Base-by-base conservation (phyloP, 306 rosid genomes). In the Vachellia collinsii region DNA sequence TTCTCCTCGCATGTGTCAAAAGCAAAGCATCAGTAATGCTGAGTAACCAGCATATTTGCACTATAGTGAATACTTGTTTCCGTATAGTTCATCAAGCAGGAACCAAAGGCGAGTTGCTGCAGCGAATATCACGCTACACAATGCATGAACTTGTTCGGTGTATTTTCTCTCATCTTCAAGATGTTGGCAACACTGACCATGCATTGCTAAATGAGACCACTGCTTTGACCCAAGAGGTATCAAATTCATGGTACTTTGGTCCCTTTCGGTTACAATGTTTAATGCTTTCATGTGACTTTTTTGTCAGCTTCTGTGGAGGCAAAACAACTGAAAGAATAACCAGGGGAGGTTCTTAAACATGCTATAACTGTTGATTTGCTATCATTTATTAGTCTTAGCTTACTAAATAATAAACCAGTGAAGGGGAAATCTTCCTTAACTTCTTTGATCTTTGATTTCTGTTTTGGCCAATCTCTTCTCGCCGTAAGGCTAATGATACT, bases 81-180 rank as follows among this genome's bases (percentile, higher is more conserved):
- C 97, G 97, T 61, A 92, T 96, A 71, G 98, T 96, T 79, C 99
- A 93, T 84, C 99, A 96, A 85, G 98, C 99, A 69, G 94, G 97
- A 81, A 79, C 89, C 70, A 96, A 96, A 87, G 90, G 99, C 22
- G 99, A 96, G 85, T 84, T 96, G 85, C 83, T 96, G 93, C 99
- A 96, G 85, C 88, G 94, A 82, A 93, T 92, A 85, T 98, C 99
- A 84, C 96, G 98, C 59, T 90, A 93, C 88, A 92, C 99, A 65
- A 88, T 96, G 91, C 93, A 96, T 71, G 99, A 96, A 85, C 96
- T 96, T 74, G 91, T 93, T 64, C 83, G 99, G 80, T 89, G 93
- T 82, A 96, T 93, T 56, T 93, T 96, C 84, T 93, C 91, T 63
- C 98, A 90, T 83, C 99, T 96, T 79, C 93, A 93, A 76, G 93